Evolutionary conservation across 2,329 filamentous ascomycete species (phyloP).

Genomic region (Aspergillus neotritici): DNA sequence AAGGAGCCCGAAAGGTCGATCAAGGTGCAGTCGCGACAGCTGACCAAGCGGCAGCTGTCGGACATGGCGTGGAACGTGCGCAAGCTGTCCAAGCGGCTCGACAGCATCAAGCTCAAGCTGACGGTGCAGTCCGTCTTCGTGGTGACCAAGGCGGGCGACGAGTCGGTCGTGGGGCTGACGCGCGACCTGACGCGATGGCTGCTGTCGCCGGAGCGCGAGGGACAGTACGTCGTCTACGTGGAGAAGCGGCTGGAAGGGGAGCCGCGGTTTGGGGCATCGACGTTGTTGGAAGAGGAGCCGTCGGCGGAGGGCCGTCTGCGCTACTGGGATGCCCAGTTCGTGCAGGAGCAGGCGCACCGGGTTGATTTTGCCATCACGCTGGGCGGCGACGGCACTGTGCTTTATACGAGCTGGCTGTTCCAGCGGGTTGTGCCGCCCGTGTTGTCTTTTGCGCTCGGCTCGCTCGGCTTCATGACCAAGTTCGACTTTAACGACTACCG

Average conservation of each 20-base stretch:
- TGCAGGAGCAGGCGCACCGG: slow-evolving; percentile 68
- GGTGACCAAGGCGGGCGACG: slow-evolving; percentile 86
- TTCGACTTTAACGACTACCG: slow-evolving; percentile 80
- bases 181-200: slow-evolving; percentile 76
- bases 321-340: slow-evolving; percentile 80
- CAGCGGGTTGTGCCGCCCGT: slow-evolving; percentile 92
- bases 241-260: slow-evolving; percentile 69
- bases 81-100: slow-evolving; percentile 78
- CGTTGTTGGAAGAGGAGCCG: slow-evolving; percentile 59
- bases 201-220: slow-evolving; percentile 61
- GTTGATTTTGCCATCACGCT: slow-evolving; percentile 93
- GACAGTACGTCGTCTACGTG: slow-evolving; percentile 71
- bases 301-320: slow-evolving; percentile 56
- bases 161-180: slow-evolving; percentile 69
- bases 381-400: slow-evolving; percentile 91
- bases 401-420: slow-evolving; percentile 96
- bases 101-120: slow-evolving; percentile 75
- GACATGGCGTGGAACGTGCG: slow-evolving; percentile 97
- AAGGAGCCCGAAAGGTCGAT: slow-evolving; percentile 34
- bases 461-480: slow-evolving; percentile 90
- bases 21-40: slow-evolving; percentile 59
- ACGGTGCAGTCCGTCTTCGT: slow-evolving; percentile 79
- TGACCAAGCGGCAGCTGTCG: slow-evolving; percentile 90
- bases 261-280: slow-evolving; percentile 66
- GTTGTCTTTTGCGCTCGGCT: slow-evolving; percentile 83